Evolutionary conservation across 257 asterid species (phyloP).

Genomic region (Rubia yunnanensis): DNA sequence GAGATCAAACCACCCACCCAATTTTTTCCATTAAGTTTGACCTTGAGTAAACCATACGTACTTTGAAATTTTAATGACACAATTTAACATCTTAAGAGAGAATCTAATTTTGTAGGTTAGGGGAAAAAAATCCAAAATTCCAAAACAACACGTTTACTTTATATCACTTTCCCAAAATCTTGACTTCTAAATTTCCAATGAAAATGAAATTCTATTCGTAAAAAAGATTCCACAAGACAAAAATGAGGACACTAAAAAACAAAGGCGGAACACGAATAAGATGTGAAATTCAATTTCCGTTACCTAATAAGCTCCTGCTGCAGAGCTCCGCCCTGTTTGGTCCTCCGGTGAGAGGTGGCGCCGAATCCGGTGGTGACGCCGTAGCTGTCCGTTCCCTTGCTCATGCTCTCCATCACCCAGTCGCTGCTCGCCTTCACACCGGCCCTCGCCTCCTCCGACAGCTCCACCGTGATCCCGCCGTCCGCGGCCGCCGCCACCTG

Average conservation of each 20-base stretch:
- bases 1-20: background rate
- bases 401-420: slow-evolving; percentile 35
- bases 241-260: background rate
- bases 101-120: background rate
- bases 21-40: background rate
- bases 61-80: background rate
- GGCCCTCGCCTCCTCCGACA: slow-evolving; percentile 30
- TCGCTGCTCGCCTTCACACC: slow-evolving; percentile 39
- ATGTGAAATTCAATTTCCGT: background rate
- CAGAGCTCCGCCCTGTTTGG: slow-evolving; percentile 34
- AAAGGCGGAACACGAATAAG: background rate
- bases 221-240: background rate
- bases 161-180: too few relatives aligned
- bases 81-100: background rate
- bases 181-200: too few relatives aligned
- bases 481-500: slow-evolving; percentile 37
- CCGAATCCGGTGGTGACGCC: slow-evolving; percentile 42
- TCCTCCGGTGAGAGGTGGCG: slow-evolving; percentile 36
- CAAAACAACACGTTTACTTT: too few relatives aligned
- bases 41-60: background rate
- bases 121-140: background rate
- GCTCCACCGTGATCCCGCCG: slow-evolving; percentile 18
- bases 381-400: slow-evolving; percentile 30
- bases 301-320: slow-evolving; percentile 38
- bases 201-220: background rate